Evolutionary conservation across 2,329 filamentous ascomycete genomes (phyloP).

Genomic region (Dothidotthia symphoricarpi): DNA sequence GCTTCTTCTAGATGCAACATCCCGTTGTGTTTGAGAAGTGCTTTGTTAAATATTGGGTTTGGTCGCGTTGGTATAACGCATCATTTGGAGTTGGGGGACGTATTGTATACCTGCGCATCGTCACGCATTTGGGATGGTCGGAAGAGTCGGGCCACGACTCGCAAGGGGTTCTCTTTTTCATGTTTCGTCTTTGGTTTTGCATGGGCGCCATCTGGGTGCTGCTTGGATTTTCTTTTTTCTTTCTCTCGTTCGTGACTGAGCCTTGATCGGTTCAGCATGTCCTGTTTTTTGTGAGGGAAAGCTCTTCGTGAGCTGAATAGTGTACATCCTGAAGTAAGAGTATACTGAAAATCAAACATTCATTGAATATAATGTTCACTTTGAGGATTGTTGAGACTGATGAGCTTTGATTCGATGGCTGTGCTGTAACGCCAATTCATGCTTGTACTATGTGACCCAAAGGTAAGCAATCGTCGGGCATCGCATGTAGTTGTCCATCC

Average conservation of each 20-base stretch:
- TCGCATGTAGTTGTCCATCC: no score
- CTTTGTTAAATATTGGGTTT: constrained; percentile 4
- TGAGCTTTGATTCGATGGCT: no score
- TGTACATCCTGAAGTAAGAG: constrained; percentile 8
- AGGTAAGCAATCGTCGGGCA: no score
- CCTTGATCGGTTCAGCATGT: constrained; percentile 13
- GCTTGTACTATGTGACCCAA: no score
- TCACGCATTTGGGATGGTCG: background rate
- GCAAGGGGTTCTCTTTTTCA: no score
- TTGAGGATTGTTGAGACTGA: no score
- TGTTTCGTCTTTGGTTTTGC: constrained; percentile 7
- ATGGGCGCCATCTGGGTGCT: constrained; percentile 11
- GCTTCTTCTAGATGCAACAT: constrained; percentile 17
- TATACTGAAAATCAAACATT: constrained; percentile 13
- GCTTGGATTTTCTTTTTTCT: constrained; percentile 8
- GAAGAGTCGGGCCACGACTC: no score
- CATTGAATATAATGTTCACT: no score
- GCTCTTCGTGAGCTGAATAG: constrained; percentile 10
- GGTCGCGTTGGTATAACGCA: constrained; percentile 16
- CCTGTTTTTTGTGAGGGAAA: constrained; percentile 11
- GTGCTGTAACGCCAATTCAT: no score
- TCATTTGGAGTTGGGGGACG: constrained; percentile 23
- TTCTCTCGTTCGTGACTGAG: constrained; percentile 18
- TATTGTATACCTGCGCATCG: constrained; percentile 9
- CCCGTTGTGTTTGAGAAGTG: constrained; percentile 3